phyloP scores from a whole-genome alignment of 2,329 filamentous ascomycete species.

The Penicillium crustosum region DNA sequence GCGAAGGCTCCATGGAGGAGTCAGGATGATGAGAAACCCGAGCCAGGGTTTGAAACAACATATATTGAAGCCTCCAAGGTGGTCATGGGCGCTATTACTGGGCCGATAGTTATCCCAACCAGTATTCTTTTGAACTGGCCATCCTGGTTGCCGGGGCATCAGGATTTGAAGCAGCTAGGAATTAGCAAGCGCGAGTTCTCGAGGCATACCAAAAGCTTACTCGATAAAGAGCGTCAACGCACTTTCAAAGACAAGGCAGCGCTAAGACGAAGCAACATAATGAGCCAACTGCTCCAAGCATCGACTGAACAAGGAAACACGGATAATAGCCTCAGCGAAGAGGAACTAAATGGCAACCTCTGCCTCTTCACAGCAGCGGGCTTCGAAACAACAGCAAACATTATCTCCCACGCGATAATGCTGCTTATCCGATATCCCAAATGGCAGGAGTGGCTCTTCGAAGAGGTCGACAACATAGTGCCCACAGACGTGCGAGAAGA shows the following conservation, averaged over 20 bases:
- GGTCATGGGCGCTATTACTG: too few species aligned
- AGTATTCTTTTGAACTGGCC: background rate
- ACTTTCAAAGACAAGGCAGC: background rate
- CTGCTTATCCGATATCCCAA: background rate
- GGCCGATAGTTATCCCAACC: background rate
- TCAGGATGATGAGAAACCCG: too few species aligned
- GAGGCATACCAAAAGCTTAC: background rate
- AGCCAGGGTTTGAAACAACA: too few species aligned
- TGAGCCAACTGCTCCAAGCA: background rate
- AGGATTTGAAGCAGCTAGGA: background rate
- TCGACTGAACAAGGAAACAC: background rate
- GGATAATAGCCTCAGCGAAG: conserved; percentile 19
- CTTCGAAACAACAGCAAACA: conserved; percentile 48
- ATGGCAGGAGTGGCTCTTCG: too few species aligned
- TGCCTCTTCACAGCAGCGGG: conserved; percentile 51
- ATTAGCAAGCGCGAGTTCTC: background rate
- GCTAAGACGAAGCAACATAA: background rate
- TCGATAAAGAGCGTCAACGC: background rate
- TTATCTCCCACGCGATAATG: conserved; percentile 51
- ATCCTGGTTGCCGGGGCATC: background rate
- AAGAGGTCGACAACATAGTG: too few species aligned
- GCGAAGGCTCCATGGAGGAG: too few species aligned
- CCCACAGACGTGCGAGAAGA: too few species aligned
- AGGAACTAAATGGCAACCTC: conserved; percentile 48
- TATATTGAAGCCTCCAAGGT: too few species aligned